A percentile compares a stretch with the other conserved stretches of the same genome.
Conservation (phyloP, 495 filamentous ascomycete genomes). For the Aspergillus haitiensis region DNA sequence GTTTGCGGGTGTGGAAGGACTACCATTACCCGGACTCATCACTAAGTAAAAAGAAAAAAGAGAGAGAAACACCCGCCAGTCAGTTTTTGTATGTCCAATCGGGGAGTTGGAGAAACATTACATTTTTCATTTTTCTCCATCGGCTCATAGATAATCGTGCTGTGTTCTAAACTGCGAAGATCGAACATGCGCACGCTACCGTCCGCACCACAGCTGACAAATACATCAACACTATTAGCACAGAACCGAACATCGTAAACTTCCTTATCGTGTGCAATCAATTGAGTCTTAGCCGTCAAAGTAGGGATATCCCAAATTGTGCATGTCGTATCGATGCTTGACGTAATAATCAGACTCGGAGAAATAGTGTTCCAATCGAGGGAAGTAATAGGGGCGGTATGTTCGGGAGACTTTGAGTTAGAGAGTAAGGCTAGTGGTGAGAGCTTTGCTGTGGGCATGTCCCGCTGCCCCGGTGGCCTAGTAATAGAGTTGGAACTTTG, state of each 20-base stretch:
- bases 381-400: constrained; percentile 93
- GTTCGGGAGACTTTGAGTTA: constrained; percentile 97
- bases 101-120: constrained; percentile 35
- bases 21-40: constrained; percentile 56
- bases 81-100: no score
- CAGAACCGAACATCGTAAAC: constrained; percentile 98
- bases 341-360: constrained; percentile 95
- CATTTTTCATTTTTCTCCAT: constrained; percentile 84
- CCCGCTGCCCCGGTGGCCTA: constrained; percentile 60
- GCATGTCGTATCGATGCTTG: constrained; percentile 97
- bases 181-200: constrained; percentile 99
- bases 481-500: constrained; percentile 71
- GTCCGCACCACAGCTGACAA: constrained; percentile 96
- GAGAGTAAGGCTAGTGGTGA: constrained; percentile 91
- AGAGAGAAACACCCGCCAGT: no score
- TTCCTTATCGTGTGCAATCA: constrained; percentile 99
- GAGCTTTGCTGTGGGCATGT: constrained; percentile 75
- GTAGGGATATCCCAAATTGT: constrained; percentile 99
- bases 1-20: constrained; percentile 67
- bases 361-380: constrained; percentile 98
- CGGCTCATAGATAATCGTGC: constrained; percentile 98
- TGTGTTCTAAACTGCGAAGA: constrained; percentile 92
- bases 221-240: constrained; percentile 92
- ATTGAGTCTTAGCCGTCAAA: constrained; percentile 93
- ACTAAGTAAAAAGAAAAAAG: constrained; percentile 21